Evolutionary conservation across 169 alveolate genomes (phyloP).

Genomic region (Plasmodium gaboni): DNA sequence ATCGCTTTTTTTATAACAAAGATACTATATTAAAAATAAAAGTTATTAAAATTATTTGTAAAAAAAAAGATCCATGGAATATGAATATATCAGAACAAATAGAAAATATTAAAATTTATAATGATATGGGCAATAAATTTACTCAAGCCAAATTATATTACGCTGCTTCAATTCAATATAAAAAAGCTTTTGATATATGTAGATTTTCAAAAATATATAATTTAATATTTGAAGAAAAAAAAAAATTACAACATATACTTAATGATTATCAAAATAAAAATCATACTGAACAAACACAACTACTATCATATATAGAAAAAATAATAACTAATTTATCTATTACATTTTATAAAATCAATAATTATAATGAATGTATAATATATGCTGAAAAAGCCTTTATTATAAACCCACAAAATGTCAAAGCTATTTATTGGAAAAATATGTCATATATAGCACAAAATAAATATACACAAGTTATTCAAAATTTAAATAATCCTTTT

Average conservation of each 20-base stretch:
- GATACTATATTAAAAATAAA: slow-evolving; percentile 70
- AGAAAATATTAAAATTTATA: slow-evolving; percentile 63
- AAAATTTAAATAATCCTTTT: slow-evolving; percentile 69
- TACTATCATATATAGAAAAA: slow-evolving; percentile 17
- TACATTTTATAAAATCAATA: slow-evolving; percentile 44
- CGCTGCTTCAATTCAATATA: slow-evolving; percentile 73
- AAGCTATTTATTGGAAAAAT: slow-evolving; percentile 72
- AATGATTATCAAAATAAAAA: slow-evolving; percentile 6
- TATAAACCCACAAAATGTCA: slow-evolving; percentile 66
- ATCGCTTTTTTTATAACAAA: slow-evolving; percentile 46
- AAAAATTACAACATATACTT: neutral
- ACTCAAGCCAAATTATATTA: slow-evolving; percentile 28
- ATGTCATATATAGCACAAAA: slow-evolving; percentile 68
- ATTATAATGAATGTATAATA: slow-evolving; percentile 55
- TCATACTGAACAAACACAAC: neutral
- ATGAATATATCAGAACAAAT: slow-evolving; percentile 66
- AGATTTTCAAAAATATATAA: slow-evolving; percentile 68
- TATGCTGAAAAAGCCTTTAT: slow-evolving; percentile 57
- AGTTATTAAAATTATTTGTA: slow-evolving; percentile 69
- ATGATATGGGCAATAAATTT: slow-evolving; percentile 58
- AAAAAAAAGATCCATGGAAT: slow-evolving; percentile 77
- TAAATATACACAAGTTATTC: slow-evolving; percentile 51
- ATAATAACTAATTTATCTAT: slow-evolving; percentile 65
- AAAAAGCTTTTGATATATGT: slow-evolving; percentile 56
- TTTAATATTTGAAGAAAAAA: slow-evolving; percentile 73